These are phyloP conservation scores for Jimgerdemannia flammicorona DNA, from an alignment of 192 early-diverging fungal genomes.

Conservation along the genomic window DNA sequence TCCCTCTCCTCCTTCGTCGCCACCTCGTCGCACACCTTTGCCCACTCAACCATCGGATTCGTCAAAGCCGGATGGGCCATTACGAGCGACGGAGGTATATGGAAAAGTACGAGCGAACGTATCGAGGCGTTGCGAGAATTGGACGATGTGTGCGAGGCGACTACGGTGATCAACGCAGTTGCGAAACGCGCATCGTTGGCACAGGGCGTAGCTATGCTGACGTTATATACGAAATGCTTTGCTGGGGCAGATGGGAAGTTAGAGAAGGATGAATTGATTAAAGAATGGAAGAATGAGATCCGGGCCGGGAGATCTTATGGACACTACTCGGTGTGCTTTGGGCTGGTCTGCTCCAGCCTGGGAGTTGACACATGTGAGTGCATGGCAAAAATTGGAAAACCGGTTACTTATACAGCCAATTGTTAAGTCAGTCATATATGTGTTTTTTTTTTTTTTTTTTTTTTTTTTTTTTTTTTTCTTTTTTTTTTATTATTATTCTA, in stretches of 20 bases:
- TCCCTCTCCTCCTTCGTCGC: constrained; percentile 46
- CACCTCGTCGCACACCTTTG: constrained; percentile 64
- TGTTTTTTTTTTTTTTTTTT: constrained; percentile 3
- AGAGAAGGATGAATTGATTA: constrained; percentile 10
- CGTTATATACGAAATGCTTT: constrained; percentile 61
- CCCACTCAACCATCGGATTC: constrained; percentile 66
- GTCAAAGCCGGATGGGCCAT: constrained; percentile 50
- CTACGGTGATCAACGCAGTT: constrained; percentile 48
- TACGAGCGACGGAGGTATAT: neutral
- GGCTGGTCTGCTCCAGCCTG: constrained; percentile 56
- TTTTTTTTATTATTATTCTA: constrained; percentile 13
- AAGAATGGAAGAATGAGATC: constrained; percentile 32
- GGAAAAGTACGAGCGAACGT: constrained; percentile 16
- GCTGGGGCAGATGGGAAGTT: constrained; percentile 11
- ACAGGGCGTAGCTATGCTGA: constrained; percentile 67
- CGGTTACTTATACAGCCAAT: neutral
- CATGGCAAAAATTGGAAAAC: neutral
- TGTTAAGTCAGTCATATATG: neutral
- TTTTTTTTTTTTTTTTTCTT: neutral
- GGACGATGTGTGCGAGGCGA: constrained; percentile 28
- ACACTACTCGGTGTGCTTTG: constrained; percentile 83
- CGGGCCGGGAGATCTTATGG: constrained; percentile 43
- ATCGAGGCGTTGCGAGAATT: constrained; percentile 18
- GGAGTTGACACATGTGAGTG: constrained; percentile 50
- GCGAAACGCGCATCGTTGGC: constrained; percentile 63